phyloP scores from a whole-genome alignment of 805 yeast species.

The Candida sonorensis region DNA sequence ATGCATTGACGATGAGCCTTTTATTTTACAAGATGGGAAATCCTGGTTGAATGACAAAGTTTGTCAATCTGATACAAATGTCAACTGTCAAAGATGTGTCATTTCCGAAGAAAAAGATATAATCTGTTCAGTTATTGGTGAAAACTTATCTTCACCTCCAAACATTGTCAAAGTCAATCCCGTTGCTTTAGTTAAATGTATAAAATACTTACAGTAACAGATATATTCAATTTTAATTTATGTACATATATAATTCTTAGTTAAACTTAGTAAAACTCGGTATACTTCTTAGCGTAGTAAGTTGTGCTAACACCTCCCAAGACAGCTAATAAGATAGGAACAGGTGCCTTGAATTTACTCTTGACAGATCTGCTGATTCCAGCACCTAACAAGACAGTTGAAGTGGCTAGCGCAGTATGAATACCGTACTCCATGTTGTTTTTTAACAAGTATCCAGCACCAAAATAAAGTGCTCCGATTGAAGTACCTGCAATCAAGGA shows the following conservation, averaged over 20 bases:
- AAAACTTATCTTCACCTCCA: too few species aligned
- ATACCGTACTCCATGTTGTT: slow-evolving; percentile 75
- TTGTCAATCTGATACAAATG: not conserved
- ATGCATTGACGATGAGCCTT: slow-evolving; percentile 1
- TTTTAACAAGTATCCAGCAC: slow-evolving; percentile 67
- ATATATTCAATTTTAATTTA: not conserved
- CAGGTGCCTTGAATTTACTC: slow-evolving; percentile 57
- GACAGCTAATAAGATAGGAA: slow-evolving; percentile 59
- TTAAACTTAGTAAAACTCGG: slow-evolving; percentile 46
- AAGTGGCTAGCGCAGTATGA: slow-evolving; percentile 70
- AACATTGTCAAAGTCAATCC: slow-evolving; percentile 3
- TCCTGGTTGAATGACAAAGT: not conserved
- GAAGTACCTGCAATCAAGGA: slow-evolving; percentile 73
- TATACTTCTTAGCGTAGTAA: slow-evolving; percentile 71
- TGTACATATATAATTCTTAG: not conserved
- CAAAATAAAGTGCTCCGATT: slow-evolving; percentile 53
- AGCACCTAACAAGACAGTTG: slow-evolving; percentile 58
- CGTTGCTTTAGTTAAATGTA: slow-evolving; percentile 1
- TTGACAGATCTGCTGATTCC: slow-evolving; percentile 60
- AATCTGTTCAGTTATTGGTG: slow-evolving; percentile 1
- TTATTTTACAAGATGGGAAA: not conserved
- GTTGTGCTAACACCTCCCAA: slow-evolving; percentile 58
- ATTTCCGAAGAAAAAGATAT: not conserved
- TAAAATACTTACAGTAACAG: slow-evolving; percentile 1
- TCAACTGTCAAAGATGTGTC: not conserved